Percentiles rank a stretch among this genome's conserved stretches.
phyloP scores from a whole-genome alignment of 2,329 filamentous ascomycete genomes.

The Rutstroemia sp. region DNA sequence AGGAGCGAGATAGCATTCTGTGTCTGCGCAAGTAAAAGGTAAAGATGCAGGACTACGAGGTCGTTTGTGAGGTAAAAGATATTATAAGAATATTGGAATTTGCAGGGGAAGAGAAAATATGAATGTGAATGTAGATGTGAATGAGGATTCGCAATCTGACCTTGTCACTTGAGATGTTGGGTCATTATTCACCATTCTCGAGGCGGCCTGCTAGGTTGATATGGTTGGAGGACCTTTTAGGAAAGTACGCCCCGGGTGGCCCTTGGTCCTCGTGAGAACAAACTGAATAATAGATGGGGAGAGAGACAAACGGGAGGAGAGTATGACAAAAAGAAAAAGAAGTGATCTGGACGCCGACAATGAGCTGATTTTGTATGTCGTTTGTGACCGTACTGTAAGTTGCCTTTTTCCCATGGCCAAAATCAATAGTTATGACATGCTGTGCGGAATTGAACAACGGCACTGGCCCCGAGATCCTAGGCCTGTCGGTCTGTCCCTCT shows the following conservation, averaged over 20 bases:
- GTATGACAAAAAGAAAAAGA: neutral
- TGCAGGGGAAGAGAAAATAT: neutral
- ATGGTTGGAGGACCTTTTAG: neutral
- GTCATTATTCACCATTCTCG: neutral
- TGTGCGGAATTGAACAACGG: too few species aligned
- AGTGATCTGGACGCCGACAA: neutral
- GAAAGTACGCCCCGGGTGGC: neutral
- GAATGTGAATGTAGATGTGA: neutral
- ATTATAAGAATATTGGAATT: neutral
- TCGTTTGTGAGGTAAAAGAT: neutral
- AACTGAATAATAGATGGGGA: too few species aligned
- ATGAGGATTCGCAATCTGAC: conserved; percentile 1
- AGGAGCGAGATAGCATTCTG: conserved; percentile 2
- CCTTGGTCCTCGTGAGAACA: too few species aligned
- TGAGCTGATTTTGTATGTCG: too few species aligned
- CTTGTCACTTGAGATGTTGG: conserved; percentile 7
- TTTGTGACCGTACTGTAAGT: too few species aligned
- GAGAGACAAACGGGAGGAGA: neutral
- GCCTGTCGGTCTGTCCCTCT: too few species aligned
- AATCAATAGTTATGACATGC: too few species aligned
- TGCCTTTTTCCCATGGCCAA: too few species aligned
- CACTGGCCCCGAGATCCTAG: too few species aligned
- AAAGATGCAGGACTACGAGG: neutral
- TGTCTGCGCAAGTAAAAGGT: neutral
- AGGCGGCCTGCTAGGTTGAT: neutral